Percentiles rank a stretch among this genome's conserved stretches.
phyloP scores from a whole-genome alignment of 495 filamentous ascomycete genomes.

The Coniosporium apollinis region DNA sequence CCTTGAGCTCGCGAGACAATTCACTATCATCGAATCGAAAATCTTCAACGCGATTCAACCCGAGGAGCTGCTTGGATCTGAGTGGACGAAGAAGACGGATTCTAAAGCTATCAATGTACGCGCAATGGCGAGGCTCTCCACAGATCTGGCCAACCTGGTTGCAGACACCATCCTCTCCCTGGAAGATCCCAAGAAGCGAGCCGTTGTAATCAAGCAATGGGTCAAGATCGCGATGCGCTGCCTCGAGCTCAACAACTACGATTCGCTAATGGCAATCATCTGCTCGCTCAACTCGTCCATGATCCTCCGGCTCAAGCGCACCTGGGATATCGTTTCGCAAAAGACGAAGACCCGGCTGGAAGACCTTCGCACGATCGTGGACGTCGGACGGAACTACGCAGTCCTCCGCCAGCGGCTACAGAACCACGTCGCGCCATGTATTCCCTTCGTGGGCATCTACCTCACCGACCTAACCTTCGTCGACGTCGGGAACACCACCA shows the following conservation, averaged over 20 bases:
- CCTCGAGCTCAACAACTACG: slow-evolving; percentile 84
- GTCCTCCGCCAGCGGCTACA: slow-evolving; percentile 78
- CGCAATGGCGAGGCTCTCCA: slow-evolving; percentile 85
- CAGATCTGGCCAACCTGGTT: slow-evolving; percentile 79
- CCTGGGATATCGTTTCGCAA: slow-evolving; percentile 79
- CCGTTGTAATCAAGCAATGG: slow-evolving; percentile 90
- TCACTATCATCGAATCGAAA: slow-evolving; percentile 83
- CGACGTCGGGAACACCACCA: slow-evolving; percentile 82
- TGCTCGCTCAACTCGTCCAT: slow-evolving; percentile 83
- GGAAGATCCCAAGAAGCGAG: slow-evolving; percentile 81
- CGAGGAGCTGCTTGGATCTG: slow-evolving; percentile 81
- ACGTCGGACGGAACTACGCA: slow-evolving; percentile 79
- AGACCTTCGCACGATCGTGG: slow-evolving; percentile 61
- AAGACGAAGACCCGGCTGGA: slow-evolving; percentile 73
- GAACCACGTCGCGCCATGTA: slow-evolving; percentile 75
- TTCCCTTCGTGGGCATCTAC: slow-evolving; percentile 95
- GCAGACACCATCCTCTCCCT: slow-evolving; percentile 84
- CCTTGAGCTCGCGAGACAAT: slow-evolving; percentile 76
- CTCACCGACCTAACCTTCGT: slow-evolving; percentile 80
- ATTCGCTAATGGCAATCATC: slow-evolving; percentile 90
- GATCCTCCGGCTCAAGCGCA: slow-evolving; percentile 77
- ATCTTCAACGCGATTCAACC: slow-evolving; percentile 89
- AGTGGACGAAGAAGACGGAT: slow-evolving; percentile 78
- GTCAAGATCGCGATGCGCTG: slow-evolving; percentile 86
- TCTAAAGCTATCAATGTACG: slow-evolving; percentile 79